A percentile compares a stretch with the other conserved stretches of the same genome.
Conservation (phyloP, 2,329 filamentous ascomycete species). For the Xylaria arbuscula region DNA sequence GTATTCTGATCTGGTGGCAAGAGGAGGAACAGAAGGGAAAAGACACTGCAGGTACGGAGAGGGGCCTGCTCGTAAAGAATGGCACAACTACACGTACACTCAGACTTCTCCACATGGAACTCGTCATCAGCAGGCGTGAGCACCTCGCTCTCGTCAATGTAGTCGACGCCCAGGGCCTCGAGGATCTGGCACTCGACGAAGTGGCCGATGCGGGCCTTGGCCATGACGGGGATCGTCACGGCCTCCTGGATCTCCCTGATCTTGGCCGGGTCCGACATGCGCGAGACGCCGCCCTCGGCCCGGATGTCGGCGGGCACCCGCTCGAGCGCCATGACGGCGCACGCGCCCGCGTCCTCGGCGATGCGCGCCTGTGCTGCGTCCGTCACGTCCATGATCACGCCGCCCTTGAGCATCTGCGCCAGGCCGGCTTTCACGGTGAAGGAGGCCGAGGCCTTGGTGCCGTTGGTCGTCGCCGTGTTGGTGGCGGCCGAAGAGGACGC, state of each 20-base stretch:
- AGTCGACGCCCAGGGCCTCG: slow-evolving; percentile 93
- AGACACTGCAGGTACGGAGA: background rate
- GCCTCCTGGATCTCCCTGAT: slow-evolving; percentile 95
- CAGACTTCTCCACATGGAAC: slow-evolving; percentile 90
- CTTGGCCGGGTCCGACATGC: slow-evolving; percentile 95
- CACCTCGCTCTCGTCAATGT: slow-evolving; percentile 98
- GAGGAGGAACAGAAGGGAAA: background rate
- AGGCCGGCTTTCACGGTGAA: slow-evolving; percentile 95
- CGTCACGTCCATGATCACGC: slow-evolving; percentile 99
- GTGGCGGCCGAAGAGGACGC: slow-evolving; percentile 46
- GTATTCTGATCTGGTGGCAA: background rate
- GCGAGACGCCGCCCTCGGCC: slow-evolving; percentile 88
- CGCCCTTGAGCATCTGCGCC: slow-evolving; percentile 98
- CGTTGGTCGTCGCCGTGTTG: slow-evolving; percentile 51
- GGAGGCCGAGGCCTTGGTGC: slow-evolving; percentile 56
- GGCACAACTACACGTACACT: slow-evolving; percentile 59
- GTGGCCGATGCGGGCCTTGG: slow-evolving; percentile 97
- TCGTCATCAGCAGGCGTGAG: slow-evolving; percentile 91
- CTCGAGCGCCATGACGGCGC: slow-evolving; percentile 98
- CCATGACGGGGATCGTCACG: slow-evolving; percentile 99
- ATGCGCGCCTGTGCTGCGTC: slow-evolving; percentile 94
- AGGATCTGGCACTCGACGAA: slow-evolving; percentile 99
- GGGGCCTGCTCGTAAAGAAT: no score
- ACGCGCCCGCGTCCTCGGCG: slow-evolving; percentile 94
- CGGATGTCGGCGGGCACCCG: slow-evolving; percentile 97